Conservation (phyloP, 2,329 filamentous ascomycete genomes). For the Leptographium radiaticola region DNA sequence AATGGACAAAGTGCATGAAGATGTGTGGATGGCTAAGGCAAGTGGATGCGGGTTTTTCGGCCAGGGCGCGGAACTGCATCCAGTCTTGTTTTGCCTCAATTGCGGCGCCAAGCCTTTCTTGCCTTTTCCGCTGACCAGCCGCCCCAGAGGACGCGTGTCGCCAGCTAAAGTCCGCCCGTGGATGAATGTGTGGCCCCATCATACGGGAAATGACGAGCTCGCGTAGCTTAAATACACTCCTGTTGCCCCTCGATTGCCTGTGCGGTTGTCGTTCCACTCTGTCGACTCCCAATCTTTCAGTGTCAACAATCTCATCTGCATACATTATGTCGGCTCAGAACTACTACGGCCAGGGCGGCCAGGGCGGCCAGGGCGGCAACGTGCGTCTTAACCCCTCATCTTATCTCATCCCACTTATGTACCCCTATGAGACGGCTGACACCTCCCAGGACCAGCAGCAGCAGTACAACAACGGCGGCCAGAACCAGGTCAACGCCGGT, state of each 20-base stretch:
- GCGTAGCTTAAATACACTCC: background rate
- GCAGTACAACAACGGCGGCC: conserved; percentile 8
- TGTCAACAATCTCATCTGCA: background rate
- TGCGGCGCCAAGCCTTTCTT: background rate
- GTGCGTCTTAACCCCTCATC: background rate
- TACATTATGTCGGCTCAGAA: conserved; percentile 13
- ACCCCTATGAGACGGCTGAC: conserved; percentile 3
- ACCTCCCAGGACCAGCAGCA: background rate
- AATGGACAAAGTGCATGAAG: too few relatives aligned
- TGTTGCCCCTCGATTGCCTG: background rate
- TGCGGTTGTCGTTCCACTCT: background rate
- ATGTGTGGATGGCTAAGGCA: too few relatives aligned
- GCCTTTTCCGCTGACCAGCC: background rate
- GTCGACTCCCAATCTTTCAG: background rate
- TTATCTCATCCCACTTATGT: background rate
- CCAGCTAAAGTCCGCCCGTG: background rate
- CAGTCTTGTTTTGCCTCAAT: too few relatives aligned
- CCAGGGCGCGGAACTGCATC: too few relatives aligned
- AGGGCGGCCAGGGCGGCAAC: conserved; percentile 8
- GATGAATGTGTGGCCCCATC: background rate
- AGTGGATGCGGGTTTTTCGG: too few relatives aligned
- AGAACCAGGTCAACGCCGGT: conserved; percentile 13
- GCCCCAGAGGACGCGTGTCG: conserved; percentile 1
- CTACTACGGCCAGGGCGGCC: conserved; percentile 13
- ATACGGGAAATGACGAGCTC: background rate